Evolutionary conservation across 2,329 filamentous ascomycete species (phyloP), one percentile per base, ranked within the genome.

Genomic region (Alternaria angustiovoidea): DNA sequence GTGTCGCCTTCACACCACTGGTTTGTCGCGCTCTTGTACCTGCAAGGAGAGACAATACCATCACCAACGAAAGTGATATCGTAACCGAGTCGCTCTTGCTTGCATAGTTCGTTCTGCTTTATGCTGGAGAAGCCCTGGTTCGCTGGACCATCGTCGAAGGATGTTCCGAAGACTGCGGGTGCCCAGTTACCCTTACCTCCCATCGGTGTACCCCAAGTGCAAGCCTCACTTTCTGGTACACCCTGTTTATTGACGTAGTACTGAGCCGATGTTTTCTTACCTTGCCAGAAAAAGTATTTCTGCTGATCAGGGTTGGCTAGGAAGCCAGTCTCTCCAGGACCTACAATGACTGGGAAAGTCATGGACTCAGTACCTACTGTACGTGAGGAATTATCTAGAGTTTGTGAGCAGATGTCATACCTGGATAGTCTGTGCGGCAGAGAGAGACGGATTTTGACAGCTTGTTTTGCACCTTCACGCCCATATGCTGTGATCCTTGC

Each of bases 381-480:
- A 2, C 1, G 20, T 75, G 3, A 74, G 58, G 44, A 32, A n/a
- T 18, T 28, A n/a, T 22, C 1, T 12, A 7, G 3, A 6, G 18
- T 11, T 5, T 2, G 16, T 32, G 16, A 2, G 12, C 11, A 28
- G n/a, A 8, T 4, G 7, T 67, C 78, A 77, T 75, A 86, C 93
- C 94, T 63, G 95, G 95, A 81, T 99, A 99, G 79, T 97, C 93
- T 67, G 95, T 98, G 79, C 93, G 93, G 88, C 95, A 99, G 69
- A 96, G 86, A 44, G 90, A 86, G 28, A 92, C 90, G 43, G 86
- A 81, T 38, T 86, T 75, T 51, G 79, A 74, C 34, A 97, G 84
- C 56, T 89, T 88, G 85, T 97, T 99, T 78, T 89, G 76, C 61
- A 97, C 87, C 61, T 84, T 83, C 67, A 97, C 87, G 66, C 70